Evolutionary conservation across 2,329 filamentous ascomycete genomes (phyloP), one percentile per base, ranked within the genome.

Genomic region (Colletotrichum cuscutae): DNA sequence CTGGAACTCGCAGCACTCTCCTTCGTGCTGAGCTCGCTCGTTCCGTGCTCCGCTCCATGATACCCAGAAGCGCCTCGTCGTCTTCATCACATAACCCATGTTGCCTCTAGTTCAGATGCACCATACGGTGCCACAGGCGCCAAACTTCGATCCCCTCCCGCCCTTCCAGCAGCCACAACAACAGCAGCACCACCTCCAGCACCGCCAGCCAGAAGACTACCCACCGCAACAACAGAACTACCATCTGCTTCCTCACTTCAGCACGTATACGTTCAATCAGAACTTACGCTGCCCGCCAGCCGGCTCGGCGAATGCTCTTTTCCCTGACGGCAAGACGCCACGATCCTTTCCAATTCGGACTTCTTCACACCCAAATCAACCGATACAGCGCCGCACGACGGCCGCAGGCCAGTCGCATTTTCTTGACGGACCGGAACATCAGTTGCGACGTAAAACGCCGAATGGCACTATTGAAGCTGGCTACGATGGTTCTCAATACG

Each of bases 391-490:
- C 9, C 68, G 68, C n/a, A 52, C 65, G 5, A 60, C 62, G 22
- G 35, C 57, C 15, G 46, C 56, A 15, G 65, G 69, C 19, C 69
- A 61, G 22, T 56, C 65, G n/a, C 73, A 71, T 7, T 54, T 72
- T 26, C 24, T 69, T 35, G 82, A 85, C 5, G 81, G 82, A 68
- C 80, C 82, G 66, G 95, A 98, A 81, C 92, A 97, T 81, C 93
- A 94, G 77, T 86, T 98, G 69, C 91, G 96, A 76, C 91, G 96
- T 76, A 98, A 98, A 82, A 98, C 96, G 9, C 97, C 96, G 5
- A 96, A 92, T 79, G 97, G 96, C n/a, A 98, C 95, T 49, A 89
- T 98, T 74, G 93, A 96, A 76, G 95, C 94, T 66, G 95, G 95
- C 12, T 98, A 98, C 79, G 95, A 98, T 86, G 95, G 94, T 37